Base-by-base conservation (phyloP, 2,329 filamentous ascomycete genomes). In the Paracamarosporium sp. region DNA sequence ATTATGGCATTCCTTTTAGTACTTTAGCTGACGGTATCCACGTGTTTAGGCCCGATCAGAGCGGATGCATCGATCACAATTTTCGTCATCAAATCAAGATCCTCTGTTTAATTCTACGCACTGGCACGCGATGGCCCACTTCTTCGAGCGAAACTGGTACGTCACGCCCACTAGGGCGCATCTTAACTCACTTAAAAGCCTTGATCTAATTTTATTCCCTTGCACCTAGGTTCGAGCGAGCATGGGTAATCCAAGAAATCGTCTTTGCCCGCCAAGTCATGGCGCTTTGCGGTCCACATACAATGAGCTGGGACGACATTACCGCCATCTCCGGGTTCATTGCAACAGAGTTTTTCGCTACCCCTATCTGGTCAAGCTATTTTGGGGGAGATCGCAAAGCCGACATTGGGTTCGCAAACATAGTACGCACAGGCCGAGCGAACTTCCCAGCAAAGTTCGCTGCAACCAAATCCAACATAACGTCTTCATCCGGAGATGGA, bases 181-280 rank as follows among this genome's bases (percentile, higher is more conserved):
- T n/a, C n/a, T n/a, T n/a, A n/a, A 31, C 30, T 31, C 13, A 13
- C 31, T 13, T 11, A 33, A 33, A 4, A 9, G 31, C 15, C 5
- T 13, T 33, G 31, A 33, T 8, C n/a, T 38, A 9, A 38, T 8
- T 20, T 4, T 38, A 6, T n/a, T 17, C 35, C 35, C 5, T 6
- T 3, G n/a, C n/a, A n/a, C 5, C 20, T 38, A 38, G 50, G 27
- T 60, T 60, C 48, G 36, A 24, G 30, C 36, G 57, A 40, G 50
- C 43, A 11, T 62, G 60, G 60, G 45, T 57, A 15, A 59, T 60
- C 17, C 57, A 62, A 25, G 60, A 60, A 20, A 31, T 60, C 5
- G 28, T 45, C 8, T 38, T 67, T 27, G 63, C 61, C 2, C 51
- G 46, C n/a, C 17, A 47, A 3, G 30, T 48, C 5, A 56, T 15